Evolutionary conservation across 2,329 filamentous ascomycete genomes (phyloP).

Genomic region (Colletotrichum melonis): DNA sequence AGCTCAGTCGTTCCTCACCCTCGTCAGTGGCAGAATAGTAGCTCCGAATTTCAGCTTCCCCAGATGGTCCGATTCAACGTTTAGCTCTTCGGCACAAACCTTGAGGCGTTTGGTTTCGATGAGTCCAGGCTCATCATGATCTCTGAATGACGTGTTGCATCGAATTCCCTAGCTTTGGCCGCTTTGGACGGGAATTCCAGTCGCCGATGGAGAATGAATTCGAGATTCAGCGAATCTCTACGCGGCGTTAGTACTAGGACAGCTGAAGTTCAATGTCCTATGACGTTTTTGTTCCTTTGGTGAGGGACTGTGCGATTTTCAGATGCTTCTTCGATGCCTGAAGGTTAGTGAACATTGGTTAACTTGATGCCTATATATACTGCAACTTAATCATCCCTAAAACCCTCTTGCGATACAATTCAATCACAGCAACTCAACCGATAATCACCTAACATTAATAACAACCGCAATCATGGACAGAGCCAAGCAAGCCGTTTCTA

Average conservation of each 20-base stretch:
- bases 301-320: neutral
- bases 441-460: neutral
- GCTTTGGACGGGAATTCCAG: neutral
- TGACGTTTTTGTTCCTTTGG: neutral
- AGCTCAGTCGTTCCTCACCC: neutral
- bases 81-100: neutral
- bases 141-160: slow-evolving; percentile 26
- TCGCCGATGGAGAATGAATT: neutral
- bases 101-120: neutral
- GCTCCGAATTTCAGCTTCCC: neutral
- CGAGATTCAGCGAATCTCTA: neutral
- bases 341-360: neutral
- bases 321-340: neutral
- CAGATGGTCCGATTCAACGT: neutral
- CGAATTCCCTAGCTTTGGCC: neutral
- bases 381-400: neutral
- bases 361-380: neutral
- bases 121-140: neutral
- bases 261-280: neutral
- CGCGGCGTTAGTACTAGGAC: neutral
- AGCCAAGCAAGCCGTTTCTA: slow-evolving; percentile 70
- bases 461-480: slow-evolving; percentile 65
- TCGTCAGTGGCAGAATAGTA: slow-evolving; percentile 29
- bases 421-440: neutral
- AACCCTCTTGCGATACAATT: accelerated